Evolutionary conservation across 1,284 basidiomycete genomes (phyloP), one percentile per base, ranked within the genome.

Genomic region (Cryptococcus neoformans): DNA sequence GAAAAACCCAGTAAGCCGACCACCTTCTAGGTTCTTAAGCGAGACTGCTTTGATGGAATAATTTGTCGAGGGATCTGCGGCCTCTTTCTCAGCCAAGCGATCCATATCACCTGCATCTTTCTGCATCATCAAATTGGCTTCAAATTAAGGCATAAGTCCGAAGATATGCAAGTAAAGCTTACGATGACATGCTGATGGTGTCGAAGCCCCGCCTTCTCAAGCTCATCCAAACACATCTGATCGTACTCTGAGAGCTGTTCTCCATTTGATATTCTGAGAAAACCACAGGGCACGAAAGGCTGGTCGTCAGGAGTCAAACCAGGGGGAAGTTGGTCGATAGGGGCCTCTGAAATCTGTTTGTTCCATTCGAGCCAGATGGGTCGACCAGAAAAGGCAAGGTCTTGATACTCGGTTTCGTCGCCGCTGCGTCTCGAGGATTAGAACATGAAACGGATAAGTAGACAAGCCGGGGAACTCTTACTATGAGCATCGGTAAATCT

Each of bases 341-440:
- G 44, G 12, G 58, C 51, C 3, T 35, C 34, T 6, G 54, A 48
- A 39, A 67, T 54, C 16, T 44, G 40, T 36, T 54, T 45, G 49
- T 63, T 65, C 66, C 66, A 67, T 45, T 60, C 56, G 9, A 51
- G 35, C 66, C 66, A 67, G 14, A 62, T 63, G 2, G 58, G 51
- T n/a, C 58, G 51, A 16, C 61, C 60, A 0, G 51, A 51, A 21
- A 59, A 58, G 5, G 64, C 66, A 6, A 67, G 56, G 42, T 67
- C 59, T 55, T 67, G 66, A 45, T 67, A 67, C 39, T 60, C 60
- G 36, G 40, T 53, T 46, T 60, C 56, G 11, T 54, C 48, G 6
- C 59, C 57, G 48, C 62, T 63, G 49, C 6, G 35, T 5, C 39
- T 12, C 28, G 28, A 28, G 1, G 5, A 34, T 56, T n/a, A 49